Percentiles rank a stretch among this genome's conserved stretches.
Conservation (phyloP, 1,284 basidiomycete species). For the Bjerkandera adusta region DNA sequence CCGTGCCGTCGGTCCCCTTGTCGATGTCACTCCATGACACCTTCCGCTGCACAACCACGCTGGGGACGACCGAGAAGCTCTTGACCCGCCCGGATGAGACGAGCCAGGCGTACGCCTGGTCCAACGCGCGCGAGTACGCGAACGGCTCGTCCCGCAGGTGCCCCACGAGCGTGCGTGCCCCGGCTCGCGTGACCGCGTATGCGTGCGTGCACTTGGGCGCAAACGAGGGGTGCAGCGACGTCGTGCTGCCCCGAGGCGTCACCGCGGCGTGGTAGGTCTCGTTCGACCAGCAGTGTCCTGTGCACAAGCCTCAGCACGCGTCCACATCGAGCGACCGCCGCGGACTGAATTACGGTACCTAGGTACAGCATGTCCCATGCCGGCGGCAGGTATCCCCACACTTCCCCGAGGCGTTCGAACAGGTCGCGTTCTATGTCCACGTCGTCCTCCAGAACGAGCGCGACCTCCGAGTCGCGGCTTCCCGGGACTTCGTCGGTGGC, state of each 20-base stretch:
- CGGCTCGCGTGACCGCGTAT: constrained; percentile 53
- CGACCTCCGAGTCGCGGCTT: constrained; percentile 21
- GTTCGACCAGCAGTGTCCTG: constrained; percentile 75
- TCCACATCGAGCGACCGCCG: not conserved
- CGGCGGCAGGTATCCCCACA: constrained; percentile 58
- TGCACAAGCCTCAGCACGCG: constrained; percentile 4
- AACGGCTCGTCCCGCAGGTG: constrained; percentile 62
- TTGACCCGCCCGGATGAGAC: constrained; percentile 51
- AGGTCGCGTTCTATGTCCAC: constrained; percentile 77
- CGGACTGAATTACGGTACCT: constrained; percentile 42
- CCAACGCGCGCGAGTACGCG: constrained; percentile 73
- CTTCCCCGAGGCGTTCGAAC: constrained; percentile 38
- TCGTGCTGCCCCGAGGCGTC: not conserved
- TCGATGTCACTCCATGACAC: constrained; percentile 49
- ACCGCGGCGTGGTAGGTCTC: constrained; percentile 41
- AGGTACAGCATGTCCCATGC: constrained; percentile 79
- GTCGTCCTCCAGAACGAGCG: constrained; percentile 75
- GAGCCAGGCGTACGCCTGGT: constrained; percentile 74
- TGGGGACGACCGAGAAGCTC: constrained; percentile 63
- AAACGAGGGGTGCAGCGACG: constrained; percentile 47
- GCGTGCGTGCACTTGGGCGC: constrained; percentile 70
- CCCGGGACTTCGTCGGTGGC: constrained; percentile 17
- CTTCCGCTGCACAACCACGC: constrained; percentile 62
- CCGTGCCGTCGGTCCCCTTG: constrained; percentile 37
- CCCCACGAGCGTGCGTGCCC: constrained; percentile 51